Evolutionary conservation across 371 early-diverging fungal species (phyloP).

Genomic region (Hamiltosporidium tvaerminnensis): DNA sequence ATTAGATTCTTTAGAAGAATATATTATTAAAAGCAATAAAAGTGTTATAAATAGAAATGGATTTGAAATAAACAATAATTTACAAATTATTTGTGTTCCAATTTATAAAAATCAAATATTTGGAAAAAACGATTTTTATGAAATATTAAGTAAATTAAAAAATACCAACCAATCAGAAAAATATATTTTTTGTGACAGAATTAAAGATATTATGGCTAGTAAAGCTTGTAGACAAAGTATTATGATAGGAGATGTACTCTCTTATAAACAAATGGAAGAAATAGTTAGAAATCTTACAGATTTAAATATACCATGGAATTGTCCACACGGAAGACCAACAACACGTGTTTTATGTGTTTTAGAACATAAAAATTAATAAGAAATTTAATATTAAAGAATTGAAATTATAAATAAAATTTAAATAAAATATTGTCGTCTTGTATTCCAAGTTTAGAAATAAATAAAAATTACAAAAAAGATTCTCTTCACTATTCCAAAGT

Average conservation of each 20-base stretch:
- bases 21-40: conserved; percentile 35
- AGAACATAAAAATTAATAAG: neutral
- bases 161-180: conserved; percentile 6
- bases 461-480: no score
- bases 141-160: conserved; percentile 36
- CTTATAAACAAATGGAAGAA: conserved; percentile 31
- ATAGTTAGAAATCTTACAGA: conserved; percentile 33
- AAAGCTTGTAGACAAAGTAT: conserved; percentile 53
- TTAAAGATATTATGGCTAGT: conserved; percentile 36
- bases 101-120: conserved; percentile 34
- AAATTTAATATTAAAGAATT: neutral
- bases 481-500: no score
- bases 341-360: neutral
- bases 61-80: conserved; percentile 31
- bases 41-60: conserved; percentile 36
- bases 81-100: conserved; percentile 26
- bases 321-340: conserved; percentile 55
- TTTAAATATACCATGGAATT: conserved; percentile 52
- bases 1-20: conserved; percentile 20
- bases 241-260: conserved; percentile 50
- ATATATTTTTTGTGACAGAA: conserved; percentile 7
- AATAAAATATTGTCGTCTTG: no score
- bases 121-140: conserved; percentile 37
- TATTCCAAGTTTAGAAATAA: no score
- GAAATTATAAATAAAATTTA: no score